These are phyloP conservation scores for Candida peoriensis DNA, from an alignment of 805 yeast species.

Conservation along the genomic window DNA sequence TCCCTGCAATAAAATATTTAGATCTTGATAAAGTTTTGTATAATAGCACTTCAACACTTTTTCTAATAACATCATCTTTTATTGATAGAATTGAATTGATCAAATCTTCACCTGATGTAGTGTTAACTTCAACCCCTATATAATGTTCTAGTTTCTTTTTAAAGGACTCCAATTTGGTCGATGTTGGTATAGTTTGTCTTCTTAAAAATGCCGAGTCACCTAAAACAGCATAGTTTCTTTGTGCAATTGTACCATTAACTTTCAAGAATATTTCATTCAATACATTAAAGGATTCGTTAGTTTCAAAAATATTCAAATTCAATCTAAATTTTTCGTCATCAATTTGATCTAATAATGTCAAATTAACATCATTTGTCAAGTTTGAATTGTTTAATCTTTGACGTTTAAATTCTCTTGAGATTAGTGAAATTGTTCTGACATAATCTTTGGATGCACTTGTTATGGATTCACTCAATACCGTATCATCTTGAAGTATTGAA, in stretches of 20 bases:
- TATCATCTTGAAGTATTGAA: constrained; percentile 34
- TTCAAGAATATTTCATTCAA: constrained; percentile 73
- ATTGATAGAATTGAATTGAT: constrained; percentile 65
- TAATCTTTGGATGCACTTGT: constrained; percentile 61
- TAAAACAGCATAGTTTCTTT: constrained; percentile 63
- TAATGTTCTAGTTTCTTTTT: constrained; percentile 49
- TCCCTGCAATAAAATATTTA: constrained; percentile 84
- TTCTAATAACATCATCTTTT: constrained; percentile 56
- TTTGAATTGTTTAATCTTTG: constrained; percentile 52
- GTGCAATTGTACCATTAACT: constrained; percentile 84
- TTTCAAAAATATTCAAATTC: constrained; percentile 67
- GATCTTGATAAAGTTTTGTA: constrained; percentile 82
- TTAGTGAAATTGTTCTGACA: constrained; percentile 55
- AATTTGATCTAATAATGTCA: constrained; percentile 69
- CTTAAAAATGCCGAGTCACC: constrained; percentile 83
- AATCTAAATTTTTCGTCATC: constrained; percentile 82
- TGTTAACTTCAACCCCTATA: constrained; percentile 43
- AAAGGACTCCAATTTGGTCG: constrained; percentile 75
- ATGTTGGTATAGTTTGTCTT: constrained; percentile 80
- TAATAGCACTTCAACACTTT: constrained; percentile 72
- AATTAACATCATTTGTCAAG: constrained; percentile 40
- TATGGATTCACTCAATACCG: constrained; percentile 11
- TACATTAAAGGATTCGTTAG: constrained; percentile 49
- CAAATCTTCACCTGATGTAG: constrained; percentile 64
- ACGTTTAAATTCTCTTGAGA: constrained; percentile 65